Evolutionary conservation across 257 asterid species (phyloP).

Genomic region (Phtheirospermum japonicum): DNA sequence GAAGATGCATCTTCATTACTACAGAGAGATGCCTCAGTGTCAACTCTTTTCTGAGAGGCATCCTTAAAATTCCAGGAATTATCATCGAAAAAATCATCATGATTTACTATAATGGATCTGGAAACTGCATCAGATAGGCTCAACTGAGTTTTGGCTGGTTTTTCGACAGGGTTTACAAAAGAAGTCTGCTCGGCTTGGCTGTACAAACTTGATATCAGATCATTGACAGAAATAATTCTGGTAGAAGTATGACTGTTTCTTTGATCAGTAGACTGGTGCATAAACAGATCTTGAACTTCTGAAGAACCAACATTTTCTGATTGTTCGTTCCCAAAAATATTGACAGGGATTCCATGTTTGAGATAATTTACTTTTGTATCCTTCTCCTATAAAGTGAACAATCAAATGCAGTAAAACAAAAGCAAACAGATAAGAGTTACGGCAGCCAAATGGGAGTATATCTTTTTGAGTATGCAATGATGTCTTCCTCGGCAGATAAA

Average conservation of each 20-base stretch:
- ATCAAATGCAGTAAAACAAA: conserved; percentile 13
- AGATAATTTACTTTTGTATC: conserved; percentile 35
- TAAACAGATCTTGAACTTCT: conserved; percentile 43
- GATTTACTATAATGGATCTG: conserved; percentile 34
- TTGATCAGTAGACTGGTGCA: conserved; percentile 37
- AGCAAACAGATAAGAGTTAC: conserved; percentile 20
- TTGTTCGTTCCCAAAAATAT: conserved; percentile 66
- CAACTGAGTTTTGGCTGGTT: conserved; percentile 32
- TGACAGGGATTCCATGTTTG: conserved; percentile 55
- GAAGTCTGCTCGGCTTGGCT: conserved; percentile 51
- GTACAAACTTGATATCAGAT: conserved; percentile 64
- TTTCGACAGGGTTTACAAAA: conserved; percentile 28
- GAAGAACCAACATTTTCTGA: conserved; percentile 43
- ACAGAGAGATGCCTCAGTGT: conserved; percentile 31
- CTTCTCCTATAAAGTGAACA: conserved; percentile 45
- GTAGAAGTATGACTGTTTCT: conserved; percentile 37
- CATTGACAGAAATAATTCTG: conserved; percentile 43
- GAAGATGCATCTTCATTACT: conserved; percentile 37
- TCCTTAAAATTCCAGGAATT: conserved; percentile 60
- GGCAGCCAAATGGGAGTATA: neutral
- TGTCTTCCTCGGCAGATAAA: neutral
- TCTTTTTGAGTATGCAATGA: conserved; percentile 23
- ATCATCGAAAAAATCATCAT: conserved; percentile 42
- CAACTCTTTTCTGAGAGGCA: conserved; percentile 36
- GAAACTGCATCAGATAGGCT: conserved; percentile 32